Evolutionary conservation across 805 yeast species (phyloP).

Genomic region (Spathaspora sp.): DNA sequence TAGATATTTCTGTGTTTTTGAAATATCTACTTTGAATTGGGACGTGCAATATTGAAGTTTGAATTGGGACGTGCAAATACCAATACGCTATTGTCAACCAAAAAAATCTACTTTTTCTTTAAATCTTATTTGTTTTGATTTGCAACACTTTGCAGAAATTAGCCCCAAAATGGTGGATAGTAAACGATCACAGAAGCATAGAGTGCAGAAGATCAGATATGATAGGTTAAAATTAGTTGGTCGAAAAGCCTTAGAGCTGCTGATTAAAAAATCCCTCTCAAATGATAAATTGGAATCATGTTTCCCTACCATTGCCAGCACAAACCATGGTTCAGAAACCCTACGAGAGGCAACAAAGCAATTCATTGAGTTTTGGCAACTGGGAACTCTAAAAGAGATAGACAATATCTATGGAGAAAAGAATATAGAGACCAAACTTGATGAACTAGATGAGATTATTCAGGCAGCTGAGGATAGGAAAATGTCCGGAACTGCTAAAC

Average conservation of each 20-base stretch:
- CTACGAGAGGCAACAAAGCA: slow-evolving; percentile 50
- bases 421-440: slow-evolving; percentile 38
- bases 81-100: neutral
- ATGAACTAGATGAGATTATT: slow-evolving; percentile 47
- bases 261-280: slow-evolving; percentile 45
- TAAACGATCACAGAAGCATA: slow-evolving; percentile 5
- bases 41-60: too few relatives aligned
- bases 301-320: slow-evolving; percentile 49
- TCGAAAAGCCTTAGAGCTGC: slow-evolving; percentile 51
- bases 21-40: too few relatives aligned
- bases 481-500: slow-evolving; percentile 10
- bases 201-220: slow-evolving; percentile 34
- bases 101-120: too few relatives aligned
- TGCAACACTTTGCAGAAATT: neutral
- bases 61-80: neutral
- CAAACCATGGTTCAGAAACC: slow-evolving; percentile 41
- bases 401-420: slow-evolving; percentile 50
- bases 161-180: neutral
- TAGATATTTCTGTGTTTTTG: too few relatives aligned
- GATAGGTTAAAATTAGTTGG: slow-evolving; percentile 48
- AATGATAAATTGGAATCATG: slow-evolving; percentile 50
- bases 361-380: slow-evolving; percentile 49
- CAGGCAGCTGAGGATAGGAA: slow-evolving; percentile 35
- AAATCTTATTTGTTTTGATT: neutral
- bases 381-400: slow-evolving; percentile 49